Conservation (phyloP, 768 basidiomycete species). For the Russula sp. region DNA sequence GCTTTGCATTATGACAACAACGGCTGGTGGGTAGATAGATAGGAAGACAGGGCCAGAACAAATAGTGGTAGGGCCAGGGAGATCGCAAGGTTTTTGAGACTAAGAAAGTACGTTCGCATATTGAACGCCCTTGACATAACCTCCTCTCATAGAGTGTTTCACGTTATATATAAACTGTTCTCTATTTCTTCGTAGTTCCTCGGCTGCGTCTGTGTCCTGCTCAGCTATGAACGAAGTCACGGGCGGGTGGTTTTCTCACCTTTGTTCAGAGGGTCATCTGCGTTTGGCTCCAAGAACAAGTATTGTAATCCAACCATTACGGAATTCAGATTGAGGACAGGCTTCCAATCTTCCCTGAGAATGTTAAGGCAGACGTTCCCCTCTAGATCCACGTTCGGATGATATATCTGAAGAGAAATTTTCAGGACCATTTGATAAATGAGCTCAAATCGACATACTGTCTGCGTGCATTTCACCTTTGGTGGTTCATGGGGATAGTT, state of each 20-base stretch:
- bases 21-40: not conserved
- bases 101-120: conserved; percentile 68
- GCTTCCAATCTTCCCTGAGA: conserved; percentile 99
- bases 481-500: conserved; percentile 99
- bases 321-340: conserved; percentile 93
- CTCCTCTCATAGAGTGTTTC: conserved; percentile 79
- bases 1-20: not conserved
- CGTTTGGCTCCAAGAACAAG: conserved; percentile 96
- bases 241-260: conserved; percentile 45
- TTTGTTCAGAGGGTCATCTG: conserved; percentile 98
- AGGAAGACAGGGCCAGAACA: not conserved
- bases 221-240: not conserved
- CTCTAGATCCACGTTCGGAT: conserved; percentile 96
- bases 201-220: conserved; percentile 72
- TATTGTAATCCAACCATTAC: conserved; percentile 99
- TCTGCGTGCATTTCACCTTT: conserved; percentile 96
- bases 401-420: conserved; percentile 72
- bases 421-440: not conserved
- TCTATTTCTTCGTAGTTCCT: conserved; percentile 85
- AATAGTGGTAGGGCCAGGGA: not conserved
- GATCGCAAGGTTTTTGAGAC: conserved; percentile 21
- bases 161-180: conserved; percentile 82
- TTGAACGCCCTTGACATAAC: conserved; percentile 63
- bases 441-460: conserved; percentile 41
- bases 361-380: conserved; percentile 99